A percentile compares a stretch with the other conserved stretches of the same genome.
phyloP scores from a whole-genome alignment of 164 flowering plant species.

The Brasenia schreberi region DNA sequence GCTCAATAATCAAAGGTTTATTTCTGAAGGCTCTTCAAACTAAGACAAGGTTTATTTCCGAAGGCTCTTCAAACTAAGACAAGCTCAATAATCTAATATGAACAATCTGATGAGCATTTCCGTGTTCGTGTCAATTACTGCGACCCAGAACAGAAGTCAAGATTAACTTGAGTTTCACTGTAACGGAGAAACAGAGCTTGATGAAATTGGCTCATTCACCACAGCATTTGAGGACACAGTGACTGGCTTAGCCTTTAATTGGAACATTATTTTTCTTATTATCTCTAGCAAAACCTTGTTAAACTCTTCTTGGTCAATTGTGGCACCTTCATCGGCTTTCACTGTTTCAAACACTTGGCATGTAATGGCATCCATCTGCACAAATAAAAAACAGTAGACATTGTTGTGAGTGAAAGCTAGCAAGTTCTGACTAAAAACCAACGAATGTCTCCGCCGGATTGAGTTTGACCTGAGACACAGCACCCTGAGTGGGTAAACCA shows the following conservation, averaged over 20 bases:
- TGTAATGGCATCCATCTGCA: conserved; percentile 61
- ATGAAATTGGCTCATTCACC: conserved; percentile 68
- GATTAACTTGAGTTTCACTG: not conserved
- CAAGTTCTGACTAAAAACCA: too few species aligned
- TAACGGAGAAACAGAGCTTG: conserved; percentile 18
- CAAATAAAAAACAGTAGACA: not conserved
- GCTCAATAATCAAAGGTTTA: too few species aligned
- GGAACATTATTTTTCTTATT: conserved; percentile 72
- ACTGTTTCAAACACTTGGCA: conserved; percentile 41
- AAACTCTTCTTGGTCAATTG: conserved; percentile 66
- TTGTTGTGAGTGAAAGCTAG: not conserved
- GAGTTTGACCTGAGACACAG: conserved; percentile 48
- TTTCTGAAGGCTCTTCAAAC: not conserved
- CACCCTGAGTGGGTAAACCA: conserved; percentile 81
- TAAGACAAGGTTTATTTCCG: not conserved
- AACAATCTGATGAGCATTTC: not conserved
- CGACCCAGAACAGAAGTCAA: not conserved
- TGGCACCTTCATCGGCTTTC: conserved; percentile 53
- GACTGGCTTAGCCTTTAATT: conserved; percentile 63
- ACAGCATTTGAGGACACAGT: conserved; percentile 64
- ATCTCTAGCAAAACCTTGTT: conserved; percentile 60
- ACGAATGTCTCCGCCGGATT: not conserved
- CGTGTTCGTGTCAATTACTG: not conserved
- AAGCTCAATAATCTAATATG: not conserved
- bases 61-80: not conserved